These are phyloP conservation scores for Fusarium cyanostomum DNA, from an alignment of 2,329 filamentous ascomycete species.

Conservation along the genomic window DNA sequence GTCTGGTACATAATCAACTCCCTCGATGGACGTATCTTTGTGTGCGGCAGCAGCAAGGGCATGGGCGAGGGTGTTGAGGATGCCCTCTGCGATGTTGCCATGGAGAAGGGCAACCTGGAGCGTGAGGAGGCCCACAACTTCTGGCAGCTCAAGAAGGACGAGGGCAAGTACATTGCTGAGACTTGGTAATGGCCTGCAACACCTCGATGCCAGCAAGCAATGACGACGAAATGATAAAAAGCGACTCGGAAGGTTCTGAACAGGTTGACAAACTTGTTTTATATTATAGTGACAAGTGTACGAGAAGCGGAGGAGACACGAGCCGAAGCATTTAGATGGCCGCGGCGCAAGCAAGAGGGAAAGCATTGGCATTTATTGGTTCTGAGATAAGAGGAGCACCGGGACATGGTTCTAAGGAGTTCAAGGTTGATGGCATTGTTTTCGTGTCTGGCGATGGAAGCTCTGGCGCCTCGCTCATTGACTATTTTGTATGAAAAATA, in stretches of 20 bases:
- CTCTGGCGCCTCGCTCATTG: background rate
- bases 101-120: slow-evolving; percentile 89
- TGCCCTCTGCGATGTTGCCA: slow-evolving; percentile 87
- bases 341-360: slow-evolving; percentile 33
- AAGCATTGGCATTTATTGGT: slow-evolving; percentile 25
- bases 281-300: slow-evolving; percentile 9
- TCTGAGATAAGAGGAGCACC: slow-evolving; percentile 25
- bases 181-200: slow-evolving; percentile 61
- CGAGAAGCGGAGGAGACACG: slow-evolving; percentile 2
- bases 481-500: slow-evolving; percentile 28
- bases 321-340: slow-evolving; percentile 34
- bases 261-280: background rate
- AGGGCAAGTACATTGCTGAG: slow-evolving; percentile 93
- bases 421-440: slow-evolving; percentile 7
- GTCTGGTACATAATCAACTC: slow-evolving; percentile 98
- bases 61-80: slow-evolving; percentile 98
- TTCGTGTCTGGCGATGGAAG: background rate
- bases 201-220: background rate
- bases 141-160: slow-evolving; percentile 91
- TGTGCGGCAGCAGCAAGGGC: slow-evolving; percentile 92
- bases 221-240: background rate
- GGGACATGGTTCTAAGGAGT: slow-evolving; percentile 32
- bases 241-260: background rate
- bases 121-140: slow-evolving; percentile 84
- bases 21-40: slow-evolving; percentile 94